Evolutionary conservation across 2,329 filamentous ascomycete species (phyloP), one percentile per base, ranked within the genome.

Genomic region (Penicillium sclerotiorum): DNA sequence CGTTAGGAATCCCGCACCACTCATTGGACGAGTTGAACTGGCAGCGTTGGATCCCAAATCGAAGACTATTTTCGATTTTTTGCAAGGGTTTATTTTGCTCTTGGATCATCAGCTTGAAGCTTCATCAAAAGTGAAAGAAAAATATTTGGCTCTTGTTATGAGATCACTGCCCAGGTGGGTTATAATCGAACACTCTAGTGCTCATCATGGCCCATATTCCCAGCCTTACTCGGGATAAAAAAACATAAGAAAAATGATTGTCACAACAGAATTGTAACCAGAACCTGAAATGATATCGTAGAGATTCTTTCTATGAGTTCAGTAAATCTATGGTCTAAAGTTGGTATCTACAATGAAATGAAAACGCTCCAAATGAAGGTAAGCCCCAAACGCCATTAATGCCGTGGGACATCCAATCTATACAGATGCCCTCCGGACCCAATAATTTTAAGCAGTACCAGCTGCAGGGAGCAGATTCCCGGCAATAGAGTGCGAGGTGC

Each of bases 321-420:
- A 44, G 8, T n/a, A n/a, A 25, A 27, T 59, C 45, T 53, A 60
- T 47, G 37, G 45, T 47, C 52, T 42, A 58, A 47, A 28, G 41
- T 48, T 59, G 56, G 49, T 60, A 54, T 59, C 47, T 46, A 21
- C 36, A 53, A 52, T 53, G 53, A 50, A 53, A 52, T 53, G 53
- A 50, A 51, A 50, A 50, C 55, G 49, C 51, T 53, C 32, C 15
- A 21, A 49, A 44, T 23, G 32, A 48, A 44, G 40, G 1, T 25
- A 8, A 39, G 40, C n/a, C 15, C 35, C 23, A 45, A 28, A 17
- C 38, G 25, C 39, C 36, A 47, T n/a, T n/a, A n/a, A 50, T 46
- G 36, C 48, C 49, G 9, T 12, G 27, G 43, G 45, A 39, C 39
- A 28, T 22, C 45, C 32, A 28, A 20, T 15, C 3, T 38, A 41